Evolutionary conservation across 129 eudicot genomes (phyloP).

Genomic region (Erigeron canadensis): DNA sequence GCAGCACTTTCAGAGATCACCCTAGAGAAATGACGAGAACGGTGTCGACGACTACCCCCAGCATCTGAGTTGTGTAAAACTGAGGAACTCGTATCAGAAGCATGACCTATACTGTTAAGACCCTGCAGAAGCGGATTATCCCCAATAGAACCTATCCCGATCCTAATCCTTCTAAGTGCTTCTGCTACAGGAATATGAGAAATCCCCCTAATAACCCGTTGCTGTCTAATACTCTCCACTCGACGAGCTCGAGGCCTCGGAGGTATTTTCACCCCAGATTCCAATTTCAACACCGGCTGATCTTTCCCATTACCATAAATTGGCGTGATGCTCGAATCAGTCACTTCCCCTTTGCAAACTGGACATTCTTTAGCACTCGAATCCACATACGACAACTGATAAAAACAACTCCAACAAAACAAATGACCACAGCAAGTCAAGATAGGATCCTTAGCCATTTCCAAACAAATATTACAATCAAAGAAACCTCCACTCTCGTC

Average conservation of each 20-base stretch:
- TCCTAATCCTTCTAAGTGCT: slow-evolving; percentile 76
- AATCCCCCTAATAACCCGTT: slow-evolving; percentile 43
- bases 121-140: slow-evolving; percentile 37
- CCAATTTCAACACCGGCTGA: slow-evolving; percentile 35
- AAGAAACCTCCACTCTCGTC: slow-evolving; percentile 55
- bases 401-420: slow-evolving; percentile 77
- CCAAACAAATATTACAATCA: slow-evolving; percentile 74
- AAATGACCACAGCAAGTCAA: slow-evolving; percentile 81
- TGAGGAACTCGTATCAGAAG: slow-evolving; percentile 21
- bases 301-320: slow-evolving; percentile 61
- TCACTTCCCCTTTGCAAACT: slow-evolving; percentile 75
- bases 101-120: slow-evolving; percentile 16
- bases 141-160: slow-evolving; percentile 54
- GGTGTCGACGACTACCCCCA: slow-evolving; percentile 44
- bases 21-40: slow-evolving; percentile 63
- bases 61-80: slow-evolving; percentile 32
- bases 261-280: slow-evolving; percentile 54
- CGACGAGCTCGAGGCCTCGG: slow-evolving; percentile 72
- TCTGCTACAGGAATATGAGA: slow-evolving; percentile 79
- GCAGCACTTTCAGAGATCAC: slow-evolving; percentile 75
- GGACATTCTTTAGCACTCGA: slow-evolving; percentile 68
- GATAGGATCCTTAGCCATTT: slow-evolving; percentile 59
- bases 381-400: slow-evolving; percentile 52
- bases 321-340: slow-evolving; percentile 55
- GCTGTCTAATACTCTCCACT: slow-evolving; percentile 66